Conservation (phyloP, 306 rosid genomes). For the Ammopiptanthus mongolicus region DNA sequence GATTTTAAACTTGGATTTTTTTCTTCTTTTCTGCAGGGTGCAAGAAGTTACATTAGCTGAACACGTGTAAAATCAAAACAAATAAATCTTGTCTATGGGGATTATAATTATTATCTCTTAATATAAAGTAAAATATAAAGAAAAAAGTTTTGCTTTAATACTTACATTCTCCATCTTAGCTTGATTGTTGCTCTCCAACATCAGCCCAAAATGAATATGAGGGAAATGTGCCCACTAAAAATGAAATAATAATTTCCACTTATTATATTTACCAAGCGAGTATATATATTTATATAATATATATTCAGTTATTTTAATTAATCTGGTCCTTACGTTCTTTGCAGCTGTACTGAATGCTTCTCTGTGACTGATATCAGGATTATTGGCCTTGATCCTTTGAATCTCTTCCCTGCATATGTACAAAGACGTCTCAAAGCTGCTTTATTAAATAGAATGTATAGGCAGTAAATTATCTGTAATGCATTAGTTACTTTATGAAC, state of each 20-base stretch:
- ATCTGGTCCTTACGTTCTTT: conserved; percentile 54
- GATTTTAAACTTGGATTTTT: not conserved
- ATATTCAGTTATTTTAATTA: not conserved
- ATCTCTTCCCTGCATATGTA: conserved; percentile 74
- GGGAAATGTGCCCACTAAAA: conserved; percentile 98
- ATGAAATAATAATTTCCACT: not conserved
- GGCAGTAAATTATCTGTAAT: not conserved
- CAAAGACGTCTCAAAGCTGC: conserved; percentile 19
- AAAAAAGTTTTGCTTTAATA: not conserved
- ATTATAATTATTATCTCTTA: not conserved
- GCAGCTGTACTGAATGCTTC: conserved; percentile 99
- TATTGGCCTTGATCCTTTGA: conserved; percentile 95
- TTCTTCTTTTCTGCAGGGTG: not conserved
- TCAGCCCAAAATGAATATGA: conserved; percentile 91
- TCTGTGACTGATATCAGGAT: conserved; percentile 95
- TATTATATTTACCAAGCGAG: not conserved
- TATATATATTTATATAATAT: not conserved
- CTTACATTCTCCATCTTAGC: conserved; percentile 81
- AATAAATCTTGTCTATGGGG: not conserved
- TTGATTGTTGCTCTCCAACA: conserved; percentile 85
- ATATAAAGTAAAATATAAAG: not conserved
- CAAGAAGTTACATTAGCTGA: not conserved
- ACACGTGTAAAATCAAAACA: not conserved
- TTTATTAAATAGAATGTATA: not conserved
- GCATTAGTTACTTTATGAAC: conserved; percentile 82